Evolutionary conservation across 148 eudicot species (phyloP).

Genomic region (Polygonum aviculare): DNA sequence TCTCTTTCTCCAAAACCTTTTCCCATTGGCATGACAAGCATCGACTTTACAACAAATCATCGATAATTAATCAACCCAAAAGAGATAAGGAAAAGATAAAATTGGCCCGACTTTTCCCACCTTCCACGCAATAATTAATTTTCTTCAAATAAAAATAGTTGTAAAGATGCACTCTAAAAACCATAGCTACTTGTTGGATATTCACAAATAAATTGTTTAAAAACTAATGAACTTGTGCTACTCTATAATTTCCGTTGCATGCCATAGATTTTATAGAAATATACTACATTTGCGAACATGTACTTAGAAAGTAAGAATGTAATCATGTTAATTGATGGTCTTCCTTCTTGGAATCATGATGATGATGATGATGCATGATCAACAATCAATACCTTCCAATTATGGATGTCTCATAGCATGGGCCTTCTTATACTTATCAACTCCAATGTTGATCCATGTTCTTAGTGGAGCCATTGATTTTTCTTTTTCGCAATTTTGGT

Average conservation of each 20-base stretch:
- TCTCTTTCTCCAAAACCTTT: neutral
- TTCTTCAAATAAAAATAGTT: neutral
- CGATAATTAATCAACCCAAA: neutral
- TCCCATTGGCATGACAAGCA: constrained; percentile 4
- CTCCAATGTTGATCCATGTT: neutral
- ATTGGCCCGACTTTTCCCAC: constrained; percentile 7
- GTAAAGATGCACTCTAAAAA: neutral
- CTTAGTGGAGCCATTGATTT: neutral
- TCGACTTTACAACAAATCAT: constrained; percentile 9
- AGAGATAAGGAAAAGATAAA: neutral
- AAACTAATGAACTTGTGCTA: neutral
- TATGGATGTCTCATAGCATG: constrained; percentile 5
- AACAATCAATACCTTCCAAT: neutral
- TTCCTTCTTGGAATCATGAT: neutral
- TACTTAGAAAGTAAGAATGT: neutral
- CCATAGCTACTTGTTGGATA: neutral
- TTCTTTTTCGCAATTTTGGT: neutral
- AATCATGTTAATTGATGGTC: neutral
- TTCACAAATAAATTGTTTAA: neutral
- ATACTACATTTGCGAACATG: neutral
- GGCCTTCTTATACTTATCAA: neutral
- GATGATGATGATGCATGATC: neutral
- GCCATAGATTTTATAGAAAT: neutral
- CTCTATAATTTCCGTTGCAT: neutral
- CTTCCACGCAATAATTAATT: neutral